These are phyloP conservation scores for Chenopodium formosanum DNA, from an alignment of 148 eudicot genomes.

Conservation along the genomic window DNA sequence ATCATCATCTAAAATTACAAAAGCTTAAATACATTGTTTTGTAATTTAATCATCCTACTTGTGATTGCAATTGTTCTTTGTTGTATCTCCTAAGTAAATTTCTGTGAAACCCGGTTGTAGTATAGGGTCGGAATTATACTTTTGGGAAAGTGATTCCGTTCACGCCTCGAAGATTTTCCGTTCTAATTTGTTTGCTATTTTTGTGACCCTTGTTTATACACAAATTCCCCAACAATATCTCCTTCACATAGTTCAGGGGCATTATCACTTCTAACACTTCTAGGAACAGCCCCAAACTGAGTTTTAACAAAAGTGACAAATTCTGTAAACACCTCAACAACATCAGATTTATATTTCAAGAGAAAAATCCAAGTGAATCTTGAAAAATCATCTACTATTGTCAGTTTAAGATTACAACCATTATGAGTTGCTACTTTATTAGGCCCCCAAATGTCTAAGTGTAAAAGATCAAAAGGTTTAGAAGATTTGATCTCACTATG, in stretches of 20 bases:
- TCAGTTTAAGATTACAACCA: background rate
- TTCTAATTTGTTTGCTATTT: too few relatives aligned
- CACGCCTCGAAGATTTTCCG: too few relatives aligned
- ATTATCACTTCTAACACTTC: background rate
- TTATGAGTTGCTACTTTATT: background rate
- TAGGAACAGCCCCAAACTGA: background rate
- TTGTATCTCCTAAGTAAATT: too few relatives aligned
- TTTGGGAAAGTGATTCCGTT: too few relatives aligned
- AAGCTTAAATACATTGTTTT: too few relatives aligned
- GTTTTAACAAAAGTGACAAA: background rate
- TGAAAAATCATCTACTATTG: background rate
- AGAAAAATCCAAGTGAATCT: background rate
- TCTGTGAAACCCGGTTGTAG: too few relatives aligned
- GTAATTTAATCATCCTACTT: too few relatives aligned
- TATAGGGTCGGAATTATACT: too few relatives aligned
- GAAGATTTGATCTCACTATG: background rate
- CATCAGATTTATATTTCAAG: background rate
- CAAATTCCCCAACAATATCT: too few relatives aligned
- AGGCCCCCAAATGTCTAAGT: background rate
- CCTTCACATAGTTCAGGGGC: background rate
- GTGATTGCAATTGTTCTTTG: too few relatives aligned
- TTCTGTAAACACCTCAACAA: fast-evolving
- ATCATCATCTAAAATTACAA: too few relatives aligned
- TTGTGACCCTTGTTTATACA: too few relatives aligned
- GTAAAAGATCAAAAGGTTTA: background rate